Evolutionary conservation across 768 basidiomycete species (phyloP).

Genomic region (Pleurotus citrinopileatus): DNA sequence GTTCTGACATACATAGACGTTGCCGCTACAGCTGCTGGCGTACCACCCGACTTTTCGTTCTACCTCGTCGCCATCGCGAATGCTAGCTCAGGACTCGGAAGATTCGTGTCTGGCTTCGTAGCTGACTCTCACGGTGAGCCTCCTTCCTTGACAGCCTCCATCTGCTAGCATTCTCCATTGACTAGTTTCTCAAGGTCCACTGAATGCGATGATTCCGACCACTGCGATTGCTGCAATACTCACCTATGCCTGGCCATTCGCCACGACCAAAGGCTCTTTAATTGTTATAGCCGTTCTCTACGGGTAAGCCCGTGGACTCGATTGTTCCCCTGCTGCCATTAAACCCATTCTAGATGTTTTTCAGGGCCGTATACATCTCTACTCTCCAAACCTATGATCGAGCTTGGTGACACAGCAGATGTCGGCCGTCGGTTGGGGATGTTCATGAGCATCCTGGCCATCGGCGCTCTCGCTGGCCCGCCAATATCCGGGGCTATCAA

Average conservation of each 20-base stretch:
- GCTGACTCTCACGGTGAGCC: slow-evolving; percentile 54
- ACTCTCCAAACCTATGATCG: slow-evolving; percentile 11
- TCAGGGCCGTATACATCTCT: slow-evolving; percentile 9
- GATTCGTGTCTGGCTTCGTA: slow-evolving; percentile 49
- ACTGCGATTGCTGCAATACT: slow-evolving; percentile 51
- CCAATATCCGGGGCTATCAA: slow-evolving; percentile 64
- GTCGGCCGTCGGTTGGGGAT: slow-evolving; percentile 58
- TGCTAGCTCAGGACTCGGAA: slow-evolving; percentile 59
- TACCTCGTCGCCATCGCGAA: slow-evolving; percentile 72
- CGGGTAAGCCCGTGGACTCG: too few relatives aligned
- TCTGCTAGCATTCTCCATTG: background rate
- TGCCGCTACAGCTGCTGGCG: slow-evolving; percentile 48
- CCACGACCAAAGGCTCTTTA: slow-evolving; percentile 36
- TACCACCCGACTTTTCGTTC: slow-evolving; percentile 49
- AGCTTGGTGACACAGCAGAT: slow-evolving; percentile 49
- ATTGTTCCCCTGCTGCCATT: too few relatives aligned
- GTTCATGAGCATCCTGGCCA: slow-evolving; percentile 46
- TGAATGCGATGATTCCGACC: slow-evolving; percentile 70
- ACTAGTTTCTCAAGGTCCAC: slow-evolving; percentile 41
- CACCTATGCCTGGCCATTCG: slow-evolving; percentile 74
- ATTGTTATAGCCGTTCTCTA: slow-evolving; percentile 59
- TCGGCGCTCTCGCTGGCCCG: slow-evolving; percentile 57
- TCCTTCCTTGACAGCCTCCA: background rate
- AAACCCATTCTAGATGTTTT: slow-evolving; percentile 6
- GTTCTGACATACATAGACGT: slow-evolving; percentile 69